Percentiles rank a stretch among this genome's conserved stretches.
Evolutionary conservation across 495 filamentous ascomycete genomes (phyloP).

Genomic region (Tuber microsphaerosporum): DNA sequence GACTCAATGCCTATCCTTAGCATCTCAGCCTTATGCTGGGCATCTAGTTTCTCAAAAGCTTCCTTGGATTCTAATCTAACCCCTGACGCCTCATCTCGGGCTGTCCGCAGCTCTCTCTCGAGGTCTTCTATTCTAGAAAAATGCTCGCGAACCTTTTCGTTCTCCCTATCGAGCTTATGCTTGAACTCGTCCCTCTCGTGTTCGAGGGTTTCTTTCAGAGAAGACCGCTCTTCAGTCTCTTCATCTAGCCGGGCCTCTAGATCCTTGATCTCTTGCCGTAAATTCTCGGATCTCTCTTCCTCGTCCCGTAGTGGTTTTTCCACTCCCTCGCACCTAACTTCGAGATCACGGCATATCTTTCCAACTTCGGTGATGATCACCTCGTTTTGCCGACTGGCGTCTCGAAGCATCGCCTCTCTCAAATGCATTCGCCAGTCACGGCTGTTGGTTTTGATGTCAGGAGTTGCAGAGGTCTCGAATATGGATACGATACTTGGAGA

Average conservation of each 20-base stretch:
- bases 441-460: constrained; percentile 31
- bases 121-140: constrained; percentile 8
- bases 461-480: constrained; percentile 39
- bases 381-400: constrained; percentile 32
- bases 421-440: constrained; percentile 32
- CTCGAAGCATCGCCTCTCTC: constrained; percentile 22
- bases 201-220: constrained; percentile 12
- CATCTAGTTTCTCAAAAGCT: constrained; percentile 11
- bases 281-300: constrained; percentile 21
- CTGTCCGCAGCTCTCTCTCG: constrained; percentile 9
- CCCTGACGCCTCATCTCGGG: constrained; percentile 16
- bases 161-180: constrained; percentile 18
- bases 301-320: constrained; percentile 34
- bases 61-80: neutral
- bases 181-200: constrained; percentile 24
- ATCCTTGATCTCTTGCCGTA: constrained; percentile 24
- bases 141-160: neutral
- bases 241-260: constrained; percentile 15
- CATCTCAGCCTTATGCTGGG: constrained; percentile 10
- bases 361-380: constrained; percentile 31
- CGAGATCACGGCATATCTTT: constrained; percentile 38
- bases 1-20: constrained; percentile 7
- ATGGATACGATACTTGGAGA: constrained; percentile 22
- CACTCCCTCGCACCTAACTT: constrained; percentile 34
- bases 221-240: constrained; percentile 26